A percentile compares a stretch with the other conserved stretches of the same genome.
Conservation (phyloP, 2,329 filamentous ascomycete genomes). For the Aspergillus viridinutans region DNA sequence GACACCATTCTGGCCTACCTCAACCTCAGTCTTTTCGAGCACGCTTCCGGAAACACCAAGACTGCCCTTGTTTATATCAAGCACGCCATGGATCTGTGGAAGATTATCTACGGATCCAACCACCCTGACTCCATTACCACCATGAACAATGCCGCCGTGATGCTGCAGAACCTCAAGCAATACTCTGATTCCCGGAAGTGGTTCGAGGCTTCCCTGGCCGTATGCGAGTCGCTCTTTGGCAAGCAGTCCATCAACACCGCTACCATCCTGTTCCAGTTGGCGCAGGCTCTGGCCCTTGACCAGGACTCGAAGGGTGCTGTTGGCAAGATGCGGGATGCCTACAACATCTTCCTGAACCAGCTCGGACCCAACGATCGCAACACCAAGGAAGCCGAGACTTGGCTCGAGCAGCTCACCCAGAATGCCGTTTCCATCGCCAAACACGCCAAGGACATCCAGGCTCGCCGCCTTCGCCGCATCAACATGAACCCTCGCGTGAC, state of each 20-base stretch:
- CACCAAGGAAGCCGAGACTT: slow-evolving; percentile 95
- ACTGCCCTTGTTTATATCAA: slow-evolving; percentile 82
- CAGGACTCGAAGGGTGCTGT: slow-evolving; percentile 90
- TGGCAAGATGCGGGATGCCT: slow-evolving; percentile 89
- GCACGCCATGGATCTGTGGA: slow-evolving; percentile 93
- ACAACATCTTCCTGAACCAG: slow-evolving; percentile 86
- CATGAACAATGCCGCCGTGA: slow-evolving; percentile 96
- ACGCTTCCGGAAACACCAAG: slow-evolving; percentile 85
- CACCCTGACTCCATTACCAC: slow-evolving; percentile 98
- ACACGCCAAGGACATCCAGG: slow-evolving; percentile 82
- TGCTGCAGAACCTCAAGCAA: slow-evolving; percentile 92
- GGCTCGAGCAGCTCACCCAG: slow-evolving; percentile 93
- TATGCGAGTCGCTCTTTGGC: slow-evolving; percentile 88
- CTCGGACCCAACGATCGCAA: slow-evolving; percentile 91
- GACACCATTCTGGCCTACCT: slow-evolving; percentile 95
- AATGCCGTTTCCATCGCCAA: slow-evolving; percentile 93
- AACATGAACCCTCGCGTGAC: slow-evolving; percentile 61
- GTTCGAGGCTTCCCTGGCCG: slow-evolving; percentile 88
- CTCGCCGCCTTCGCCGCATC: slow-evolving; percentile 67
- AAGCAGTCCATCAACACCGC: slow-evolving; percentile 88
- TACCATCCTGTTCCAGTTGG: slow-evolving; percentile 93
- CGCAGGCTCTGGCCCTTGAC: slow-evolving; percentile 92
- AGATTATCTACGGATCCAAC: slow-evolving; percentile 87
- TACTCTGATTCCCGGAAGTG: slow-evolving; percentile 93
- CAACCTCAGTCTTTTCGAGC: slow-evolving; percentile 90